A percentile compares a stretch with the other conserved stretches of the same genome.
Conservation (phyloP, 306 rosid genomes). For the Corylus americana region DNA sequence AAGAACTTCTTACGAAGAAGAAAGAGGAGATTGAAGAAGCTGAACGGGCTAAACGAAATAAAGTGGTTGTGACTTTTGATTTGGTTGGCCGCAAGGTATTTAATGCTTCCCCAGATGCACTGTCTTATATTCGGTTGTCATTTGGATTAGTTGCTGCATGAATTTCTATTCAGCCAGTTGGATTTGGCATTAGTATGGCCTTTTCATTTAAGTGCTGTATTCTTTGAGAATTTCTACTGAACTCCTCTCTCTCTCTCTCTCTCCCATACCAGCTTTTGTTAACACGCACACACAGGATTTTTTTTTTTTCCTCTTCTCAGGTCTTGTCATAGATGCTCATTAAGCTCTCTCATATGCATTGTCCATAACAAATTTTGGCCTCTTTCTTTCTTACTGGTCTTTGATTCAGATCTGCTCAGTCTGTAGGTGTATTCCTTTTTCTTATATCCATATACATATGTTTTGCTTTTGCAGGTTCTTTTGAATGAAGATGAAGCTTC, state of each 20-base stretch:
- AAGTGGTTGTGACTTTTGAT: conserved; percentile 88
- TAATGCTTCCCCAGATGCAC: conserved; percentile 19
- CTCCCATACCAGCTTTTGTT: conserved; percentile 5
- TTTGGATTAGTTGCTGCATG: conserved; percentile 21
- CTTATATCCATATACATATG: neutral
- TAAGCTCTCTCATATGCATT: conserved; percentile 1
- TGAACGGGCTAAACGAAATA: conserved; percentile 74
- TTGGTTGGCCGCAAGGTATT: conserved; percentile 94
- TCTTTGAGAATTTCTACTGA: conserved; percentile 21
- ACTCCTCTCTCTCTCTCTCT: neutral
- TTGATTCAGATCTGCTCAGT: neutral
- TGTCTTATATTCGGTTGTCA: conserved; percentile 23
- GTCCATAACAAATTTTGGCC: conserved; percentile 11
- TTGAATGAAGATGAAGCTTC: conserved; percentile 75
- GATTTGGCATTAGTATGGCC: conserved; percentile 9
- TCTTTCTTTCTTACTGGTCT: conserved; percentile 13
- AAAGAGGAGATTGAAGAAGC: conserved; percentile 89
- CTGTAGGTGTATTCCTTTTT: neutral
- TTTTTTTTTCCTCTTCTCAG: conserved; percentile 1
- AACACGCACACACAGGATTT: neutral
- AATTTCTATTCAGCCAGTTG: neutral
- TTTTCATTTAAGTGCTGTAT: neutral
- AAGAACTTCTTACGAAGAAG: conserved; percentile 78
- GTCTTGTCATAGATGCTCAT: conserved; percentile 1
- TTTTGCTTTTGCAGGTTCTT: conserved; percentile 76